Evolutionary conservation across 2,329 filamentous ascomycete species (phyloP).

Genomic region (Fusarium mundagurra): DNA sequence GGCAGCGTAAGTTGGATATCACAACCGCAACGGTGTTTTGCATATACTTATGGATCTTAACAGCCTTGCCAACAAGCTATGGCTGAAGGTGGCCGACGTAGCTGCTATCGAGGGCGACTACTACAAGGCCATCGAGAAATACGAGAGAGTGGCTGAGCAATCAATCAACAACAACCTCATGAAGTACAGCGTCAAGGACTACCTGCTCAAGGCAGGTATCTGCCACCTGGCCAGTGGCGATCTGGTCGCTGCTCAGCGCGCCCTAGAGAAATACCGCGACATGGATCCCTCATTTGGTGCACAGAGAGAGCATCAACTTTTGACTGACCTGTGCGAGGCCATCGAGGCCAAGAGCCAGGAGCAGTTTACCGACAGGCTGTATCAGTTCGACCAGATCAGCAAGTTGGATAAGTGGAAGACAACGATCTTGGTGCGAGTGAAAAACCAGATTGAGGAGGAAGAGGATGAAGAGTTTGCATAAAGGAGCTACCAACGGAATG

Average conservation of each 20-base stretch:
- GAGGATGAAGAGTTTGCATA: constrained; percentile 56
- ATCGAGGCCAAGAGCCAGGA: constrained; percentile 84
- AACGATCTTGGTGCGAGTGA: constrained; percentile 81
- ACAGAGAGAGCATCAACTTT: constrained; percentile 83
- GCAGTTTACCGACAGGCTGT: constrained; percentile 84
- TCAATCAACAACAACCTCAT: constrained; percentile 91
- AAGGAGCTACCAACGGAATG: background rate
- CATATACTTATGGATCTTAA: background rate
- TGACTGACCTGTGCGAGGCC: constrained; percentile 79
- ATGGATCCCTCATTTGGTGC: constrained; percentile 79
- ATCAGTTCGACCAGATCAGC: constrained; percentile 90
- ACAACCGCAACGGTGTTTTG: accelerated
- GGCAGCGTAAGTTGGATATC: constrained; percentile 69
- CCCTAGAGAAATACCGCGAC: constrained; percentile 83
- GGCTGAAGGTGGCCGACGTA: constrained; percentile 90
- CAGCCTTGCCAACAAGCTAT: constrained; percentile 91
- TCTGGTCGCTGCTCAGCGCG: constrained; percentile 79
- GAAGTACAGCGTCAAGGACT: constrained; percentile 95
- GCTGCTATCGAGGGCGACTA: constrained; percentile 85
- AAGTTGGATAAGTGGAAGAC: constrained; percentile 99
- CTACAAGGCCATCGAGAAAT: constrained; percentile 81
- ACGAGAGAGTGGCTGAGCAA: constrained; percentile 82
- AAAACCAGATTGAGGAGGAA: constrained; percentile 78
- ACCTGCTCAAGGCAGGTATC: constrained; percentile 92
- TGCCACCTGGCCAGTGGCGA: constrained; percentile 83